Percentiles rank a stretch among this genome's conserved stretches.
Conservation (phyloP, 768 basidiomycete species). For the Leccinum longicurvipes region DNA sequence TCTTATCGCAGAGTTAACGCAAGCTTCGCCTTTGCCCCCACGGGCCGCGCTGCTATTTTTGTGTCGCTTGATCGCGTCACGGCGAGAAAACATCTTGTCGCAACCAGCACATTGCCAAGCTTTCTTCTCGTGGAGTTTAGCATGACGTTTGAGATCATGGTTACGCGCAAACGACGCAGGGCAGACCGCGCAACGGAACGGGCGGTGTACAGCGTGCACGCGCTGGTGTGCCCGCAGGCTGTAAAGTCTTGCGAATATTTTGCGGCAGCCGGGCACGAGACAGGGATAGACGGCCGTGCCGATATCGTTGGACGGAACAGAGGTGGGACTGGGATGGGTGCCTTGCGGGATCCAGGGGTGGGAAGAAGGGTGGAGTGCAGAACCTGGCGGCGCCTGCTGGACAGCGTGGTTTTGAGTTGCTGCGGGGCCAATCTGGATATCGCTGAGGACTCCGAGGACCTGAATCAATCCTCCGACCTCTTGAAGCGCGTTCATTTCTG, state of each 20-base stretch:
- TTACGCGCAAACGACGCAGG: conserved; percentile 76
- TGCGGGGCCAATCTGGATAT: conserved; percentile 59
- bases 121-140: conserved; percentile 65
- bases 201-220: conserved; percentile 60
- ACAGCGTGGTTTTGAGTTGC: conserved; percentile 30
- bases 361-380: conserved; percentile 32
- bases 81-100: conserved; percentile 68
- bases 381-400: conserved; percentile 19
- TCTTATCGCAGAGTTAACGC: conserved; percentile 54
- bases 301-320: conserved; percentile 44
- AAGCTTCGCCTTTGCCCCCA: conserved; percentile 49
- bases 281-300: conserved; percentile 82
- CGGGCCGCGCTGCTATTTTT: conserved; percentile 57
- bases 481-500: conserved; percentile 56
- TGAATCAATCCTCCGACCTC: conserved; percentile 82
- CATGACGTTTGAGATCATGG: conserved; percentile 78
- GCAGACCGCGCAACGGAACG: conserved; percentile 60
- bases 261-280: conserved; percentile 58
- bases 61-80: conserved; percentile 78
- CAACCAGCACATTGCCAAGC: conserved; percentile 76
- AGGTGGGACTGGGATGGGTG: conserved; percentile 13
- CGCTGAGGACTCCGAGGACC: conserved; percentile 76
- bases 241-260: conserved; percentile 67
- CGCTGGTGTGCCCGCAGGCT: conserved; percentile 70
- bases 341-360: conserved; percentile 31